Base-by-base conservation (phyloP, 225 moss, liverwort and hornwort genomes). In the Marchantia paleacea region DNA sequence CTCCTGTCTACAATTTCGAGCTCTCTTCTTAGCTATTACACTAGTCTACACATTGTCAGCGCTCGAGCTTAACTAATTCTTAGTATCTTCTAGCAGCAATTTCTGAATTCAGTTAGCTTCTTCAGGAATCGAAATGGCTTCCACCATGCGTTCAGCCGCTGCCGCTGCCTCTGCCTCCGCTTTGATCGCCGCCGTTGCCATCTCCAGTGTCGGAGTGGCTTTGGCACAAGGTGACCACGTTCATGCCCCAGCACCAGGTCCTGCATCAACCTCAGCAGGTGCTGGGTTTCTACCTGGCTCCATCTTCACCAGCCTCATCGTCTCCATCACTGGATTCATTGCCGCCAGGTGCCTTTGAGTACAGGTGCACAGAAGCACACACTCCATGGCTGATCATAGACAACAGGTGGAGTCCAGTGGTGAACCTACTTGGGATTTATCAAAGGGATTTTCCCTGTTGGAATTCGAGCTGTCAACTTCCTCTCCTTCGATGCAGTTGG, bases 241-340 rank as follows among this genome's bases (percentile, higher is more conserved):
- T 49, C 53, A n/a, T 29, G 78, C 78, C 12, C 78, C 78, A 1
- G 78, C 78, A 66, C 78, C 78, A 49, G 78, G 64, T 25, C 78
- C 78, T 25, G 25, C 65, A 50, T 53, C 14, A 55, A 26, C 16
- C 16, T 64, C 64, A 12, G 78, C 64, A 50, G 78, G 62, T 30
- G 63, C 65, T 7, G 78, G 78, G 24, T 24, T 78, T 51, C 78
- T 78, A 5, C 78, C 78, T 8, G 24, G 25, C 14, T 78, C 78
- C 10, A n/a, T 66, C 49, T 5, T 78, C 48, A 63, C 25, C 49
- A 78, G 78, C 65, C 13, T 78, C 12, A 10, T 78, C 64, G 64
- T 78, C 15, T 50, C 78, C 48, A 65, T 78, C 25, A 29, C 49
- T 26, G 78, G 78, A 51, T 78, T 78, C 78, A 50, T 65, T 5